A percentile compares a stretch with the other conserved stretches of the same genome.
Evolutionary conservation across 2,329 filamentous ascomycete genomes (phyloP).

Genomic region (Arachnopeziza araneosa): DNA sequence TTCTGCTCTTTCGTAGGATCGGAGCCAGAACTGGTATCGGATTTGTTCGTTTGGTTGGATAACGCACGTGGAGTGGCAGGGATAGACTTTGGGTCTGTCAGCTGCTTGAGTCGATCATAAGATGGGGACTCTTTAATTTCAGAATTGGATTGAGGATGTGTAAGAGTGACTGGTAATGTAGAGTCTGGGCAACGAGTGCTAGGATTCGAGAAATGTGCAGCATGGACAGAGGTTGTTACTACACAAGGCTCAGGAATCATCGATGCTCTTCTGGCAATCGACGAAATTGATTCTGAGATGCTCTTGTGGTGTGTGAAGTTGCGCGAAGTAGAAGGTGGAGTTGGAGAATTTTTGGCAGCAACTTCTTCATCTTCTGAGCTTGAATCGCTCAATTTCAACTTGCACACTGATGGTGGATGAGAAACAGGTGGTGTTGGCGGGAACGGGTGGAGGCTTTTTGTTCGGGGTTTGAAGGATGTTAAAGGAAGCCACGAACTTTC

Average conservation of each 20-base stretch:
- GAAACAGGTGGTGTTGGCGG: constrained; percentile 52
- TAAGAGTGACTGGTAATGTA: constrained; percentile 46
- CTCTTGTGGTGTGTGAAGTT: constrained; percentile 35
- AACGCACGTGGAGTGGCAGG: constrained; percentile 84
- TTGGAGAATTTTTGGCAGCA: constrained; percentile 29
- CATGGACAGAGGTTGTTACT: constrained; percentile 59
- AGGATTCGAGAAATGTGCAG: constrained; percentile 65
- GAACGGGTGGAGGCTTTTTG: constrained; percentile 37
- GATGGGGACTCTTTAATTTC: constrained; percentile 52
- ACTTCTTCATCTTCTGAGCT: constrained; percentile 35
- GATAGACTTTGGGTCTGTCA: constrained; percentile 92
- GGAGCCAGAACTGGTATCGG: constrained; percentile 35
- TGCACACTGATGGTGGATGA: constrained; percentile 40
- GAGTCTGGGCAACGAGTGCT: constrained; percentile 48
- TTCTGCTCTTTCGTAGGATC: constrained; percentile 36
- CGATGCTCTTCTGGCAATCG: constrained; percentile 40
- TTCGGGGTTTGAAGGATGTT: constrained; percentile 18
- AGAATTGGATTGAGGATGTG: constrained; percentile 36
- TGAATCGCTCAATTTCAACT: constrained; percentile 37
- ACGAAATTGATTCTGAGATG: constrained; percentile 38
- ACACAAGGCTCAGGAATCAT: constrained; percentile 58
- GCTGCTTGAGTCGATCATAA: constrained; percentile 69
- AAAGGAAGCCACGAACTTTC: constrained; percentile 22
- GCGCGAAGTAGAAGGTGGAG: constrained; percentile 20
- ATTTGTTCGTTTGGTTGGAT: constrained; percentile 47